A percentile compares a stretch with the other conserved stretches of the same genome.
Conservation (phyloP, 116 monocot species). For the Posidonia oceanica region DNA sequence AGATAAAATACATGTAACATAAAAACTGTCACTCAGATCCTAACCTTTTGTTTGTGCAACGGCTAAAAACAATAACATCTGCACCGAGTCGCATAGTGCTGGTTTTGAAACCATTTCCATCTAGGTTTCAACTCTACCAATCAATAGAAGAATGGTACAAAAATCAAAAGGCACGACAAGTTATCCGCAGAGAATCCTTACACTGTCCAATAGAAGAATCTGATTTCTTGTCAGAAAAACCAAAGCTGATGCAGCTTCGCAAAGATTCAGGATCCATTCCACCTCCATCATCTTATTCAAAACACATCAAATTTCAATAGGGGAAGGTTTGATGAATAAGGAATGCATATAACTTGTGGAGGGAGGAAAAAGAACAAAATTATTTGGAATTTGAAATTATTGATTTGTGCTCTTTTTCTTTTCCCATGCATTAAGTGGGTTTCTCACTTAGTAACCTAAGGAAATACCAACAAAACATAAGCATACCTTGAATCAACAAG, state of each 20-base stretch:
- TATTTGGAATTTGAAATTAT: no score
- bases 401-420: no score
- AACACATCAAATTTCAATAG: conserved; percentile 3
- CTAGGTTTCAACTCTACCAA: conserved; percentile 16
- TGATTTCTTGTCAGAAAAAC: conserved; percentile 83
- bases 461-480: neutral
- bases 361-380: no score
- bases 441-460: neutral
- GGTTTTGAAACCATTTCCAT: conserved; percentile 99
- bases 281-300: conserved; percentile 71
- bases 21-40: neutral
- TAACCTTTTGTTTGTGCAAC: conserved; percentile 38
- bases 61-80: conserved; percentile 78
- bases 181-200: conserved; percentile 16
- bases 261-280: conserved; percentile 86
- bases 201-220: conserved; percentile 76
- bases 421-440: no score
- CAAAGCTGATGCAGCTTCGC: conserved; percentile 88
- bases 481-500: conserved; percentile 66
- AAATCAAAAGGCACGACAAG: neutral
- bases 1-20: neutral
- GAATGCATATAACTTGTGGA: no score
- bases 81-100: conserved; percentile 98
- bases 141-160: neutral
- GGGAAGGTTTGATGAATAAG: neutral